Conservation (phyloP, 228 moss, liverwort and hornwort genomes). For the Sphagnum fallax region DNA sequence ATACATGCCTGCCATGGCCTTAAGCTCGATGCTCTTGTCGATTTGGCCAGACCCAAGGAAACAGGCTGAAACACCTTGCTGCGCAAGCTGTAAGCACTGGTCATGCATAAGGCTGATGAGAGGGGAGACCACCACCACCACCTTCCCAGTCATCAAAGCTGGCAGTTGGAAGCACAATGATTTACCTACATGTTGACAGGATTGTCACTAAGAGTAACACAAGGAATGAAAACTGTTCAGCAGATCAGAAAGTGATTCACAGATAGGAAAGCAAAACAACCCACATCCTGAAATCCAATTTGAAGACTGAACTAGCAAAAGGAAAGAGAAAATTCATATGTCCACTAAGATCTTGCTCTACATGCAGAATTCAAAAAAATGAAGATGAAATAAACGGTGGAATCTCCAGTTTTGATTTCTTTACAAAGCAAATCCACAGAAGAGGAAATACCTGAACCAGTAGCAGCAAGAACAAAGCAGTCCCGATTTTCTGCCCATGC, state of each 20-base stretch:
- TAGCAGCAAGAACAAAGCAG: slow-evolving; percentile 75
- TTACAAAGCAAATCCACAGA: too few relatives aligned
- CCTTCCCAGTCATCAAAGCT: slow-evolving; percentile 76
- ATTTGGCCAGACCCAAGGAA: slow-evolving; percentile 78
- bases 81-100: slow-evolving; percentile 68
- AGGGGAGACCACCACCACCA: slow-evolving; percentile 74
- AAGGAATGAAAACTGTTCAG: background rate
- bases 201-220: background rate
- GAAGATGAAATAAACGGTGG: too few relatives aligned
- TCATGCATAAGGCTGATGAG: slow-evolving; percentile 86
- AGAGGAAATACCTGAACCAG: slow-evolving; percentile 52
- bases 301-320: background rate
- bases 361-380: too few relatives aligned
- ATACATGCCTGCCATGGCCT: slow-evolving; percentile 72
- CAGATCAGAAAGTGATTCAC: background rate
- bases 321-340: too few relatives aligned
- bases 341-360: too few relatives aligned
- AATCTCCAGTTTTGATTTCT: too few relatives aligned
- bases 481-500: slow-evolving; percentile 69
- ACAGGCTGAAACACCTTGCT: slow-evolving; percentile 64
- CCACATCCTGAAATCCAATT: background rate
- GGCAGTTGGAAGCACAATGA: slow-evolving; percentile 82
- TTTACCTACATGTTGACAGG: slow-evolving; percentile 58
- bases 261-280: background rate
- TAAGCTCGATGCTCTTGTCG: slow-evolving; percentile 64